Percentiles rank a stretch among this genome's conserved stretches.
Conservation (phyloP, 2,329 filamentous ascomycete genomes). For the Sporothrix phasma region DNA sequence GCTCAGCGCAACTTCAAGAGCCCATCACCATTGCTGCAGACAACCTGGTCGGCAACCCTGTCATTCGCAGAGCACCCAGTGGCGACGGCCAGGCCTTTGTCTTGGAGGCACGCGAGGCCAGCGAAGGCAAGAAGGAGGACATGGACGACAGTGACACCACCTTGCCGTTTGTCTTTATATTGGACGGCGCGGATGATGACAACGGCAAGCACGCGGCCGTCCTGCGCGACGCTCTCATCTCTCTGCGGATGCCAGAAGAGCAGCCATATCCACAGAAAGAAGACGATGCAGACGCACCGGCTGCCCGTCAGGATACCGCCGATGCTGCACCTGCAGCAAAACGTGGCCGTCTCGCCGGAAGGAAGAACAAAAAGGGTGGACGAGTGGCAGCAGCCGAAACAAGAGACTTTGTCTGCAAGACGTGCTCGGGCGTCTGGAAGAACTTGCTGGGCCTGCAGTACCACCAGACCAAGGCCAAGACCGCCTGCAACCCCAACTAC, state of each 20-base stretch:
- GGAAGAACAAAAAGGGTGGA: not conserved
- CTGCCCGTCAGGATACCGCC: not conserved
- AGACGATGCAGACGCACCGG: not conserved
- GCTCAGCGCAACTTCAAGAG: constrained; percentile 13
- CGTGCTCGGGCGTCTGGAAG: constrained; percentile 46
- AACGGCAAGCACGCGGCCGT: constrained; percentile 10
- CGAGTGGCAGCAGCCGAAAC: not conserved
- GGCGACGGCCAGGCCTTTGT: constrained; percentile 22
- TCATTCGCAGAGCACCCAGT: constrained; percentile 20
- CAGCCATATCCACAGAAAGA: not conserved
- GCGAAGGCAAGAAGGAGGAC: not conserved
- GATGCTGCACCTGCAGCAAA: not conserved
- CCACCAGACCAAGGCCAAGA: constrained; percentile 45
- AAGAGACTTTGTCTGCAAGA: constrained; percentile 37
- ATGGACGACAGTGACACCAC: not conserved
- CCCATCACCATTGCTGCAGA: constrained; percentile 21
- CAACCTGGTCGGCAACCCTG: constrained; percentile 17
- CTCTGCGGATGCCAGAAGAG: not conserved
- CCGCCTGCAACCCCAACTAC: constrained; percentile 42
- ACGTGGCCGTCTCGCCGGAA: not conserved
- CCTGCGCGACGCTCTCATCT: constrained; percentile 15
- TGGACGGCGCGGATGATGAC: constrained; percentile 15
- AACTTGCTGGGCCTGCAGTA: constrained; percentile 50
- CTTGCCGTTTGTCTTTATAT: constrained; percentile 21
- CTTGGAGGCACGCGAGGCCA: constrained; percentile 12